Conservation (phyloP, 202 grass and related monocot genomes). For the Cymbopogon flexuosus region DNA sequence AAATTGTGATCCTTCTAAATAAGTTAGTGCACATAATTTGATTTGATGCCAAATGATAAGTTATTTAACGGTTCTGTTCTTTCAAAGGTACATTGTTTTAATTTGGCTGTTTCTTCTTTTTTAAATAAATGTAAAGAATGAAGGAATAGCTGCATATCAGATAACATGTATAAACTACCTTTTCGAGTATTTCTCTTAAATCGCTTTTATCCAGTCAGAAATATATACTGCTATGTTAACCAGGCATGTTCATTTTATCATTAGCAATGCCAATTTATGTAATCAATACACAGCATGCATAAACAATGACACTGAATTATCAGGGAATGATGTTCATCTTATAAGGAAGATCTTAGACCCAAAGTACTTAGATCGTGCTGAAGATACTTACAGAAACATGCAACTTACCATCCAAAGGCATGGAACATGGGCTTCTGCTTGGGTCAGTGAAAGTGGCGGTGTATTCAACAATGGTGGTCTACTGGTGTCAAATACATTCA, state of each 20-base stretch:
- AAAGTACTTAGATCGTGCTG: slow-evolving; percentile 58
- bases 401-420: slow-evolving; percentile 80
- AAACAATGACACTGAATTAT: slow-evolving; percentile 4
- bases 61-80: neutral
- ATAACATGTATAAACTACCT: neutral
- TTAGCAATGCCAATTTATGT: neutral
- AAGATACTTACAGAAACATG: slow-evolving; percentile 80
- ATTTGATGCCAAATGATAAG: neutral
- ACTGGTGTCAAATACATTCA: slow-evolving; percentile 78
- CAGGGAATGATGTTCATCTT: slow-evolving; percentile 77
- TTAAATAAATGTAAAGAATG: neutral
- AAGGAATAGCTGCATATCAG: neutral
- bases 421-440: slow-evolving; percentile 79
- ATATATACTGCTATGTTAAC: neutral
- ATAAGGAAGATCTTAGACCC: slow-evolving; percentile 79
- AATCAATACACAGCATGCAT: slow-evolving; percentile 1
- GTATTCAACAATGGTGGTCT: slow-evolving; percentile 84
- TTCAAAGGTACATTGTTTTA: neutral
- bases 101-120: neutral
- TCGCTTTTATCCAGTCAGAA: slow-evolving; percentile 5
- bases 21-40: neutral
- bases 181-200: neutral
- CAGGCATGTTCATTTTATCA: neutral
- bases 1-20: neutral
- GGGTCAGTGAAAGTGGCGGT: slow-evolving; percentile 94